Conservation (phyloP, 768 basidiomycete species). For the Porphyrellus cyaneotinctus region DNA sequence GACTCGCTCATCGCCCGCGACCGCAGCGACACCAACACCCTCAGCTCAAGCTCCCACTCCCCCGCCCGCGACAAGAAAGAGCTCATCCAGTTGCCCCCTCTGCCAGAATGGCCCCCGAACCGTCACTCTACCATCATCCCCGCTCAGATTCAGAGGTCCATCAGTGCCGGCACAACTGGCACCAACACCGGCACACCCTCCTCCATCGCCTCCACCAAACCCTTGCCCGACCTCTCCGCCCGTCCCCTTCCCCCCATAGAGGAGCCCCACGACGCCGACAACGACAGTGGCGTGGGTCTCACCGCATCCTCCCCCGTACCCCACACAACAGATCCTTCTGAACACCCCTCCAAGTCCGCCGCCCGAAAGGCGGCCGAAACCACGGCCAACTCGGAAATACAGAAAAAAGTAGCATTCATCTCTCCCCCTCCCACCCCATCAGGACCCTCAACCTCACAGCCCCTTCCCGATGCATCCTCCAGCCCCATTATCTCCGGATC, state of each 20-base stretch:
- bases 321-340: constrained; percentile 16
- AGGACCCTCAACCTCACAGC: constrained; percentile 45
- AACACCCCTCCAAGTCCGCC: constrained; percentile 24
- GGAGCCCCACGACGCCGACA: constrained; percentile 34
- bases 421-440: constrained; percentile 73
- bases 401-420: constrained; percentile 86
- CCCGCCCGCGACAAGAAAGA: constrained; percentile 51
- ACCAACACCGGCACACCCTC: constrained; percentile 41
- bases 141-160: constrained; percentile 28
- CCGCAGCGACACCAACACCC: constrained; percentile 32
- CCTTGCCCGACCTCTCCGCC: constrained; percentile 61
- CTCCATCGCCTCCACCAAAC: constrained; percentile 56
- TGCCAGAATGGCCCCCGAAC: constrained; percentile 64
- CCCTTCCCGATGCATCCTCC: constrained; percentile 46
- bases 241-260: constrained; percentile 49
- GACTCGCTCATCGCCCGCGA: constrained; percentile 27
- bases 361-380: constrained; percentile 40
- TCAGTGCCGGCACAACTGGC: constrained; percentile 26
- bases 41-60: constrained; percentile 27
- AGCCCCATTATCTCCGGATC: constrained; percentile 32
- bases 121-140: constrained; percentile 18
- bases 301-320: constrained; percentile 32
- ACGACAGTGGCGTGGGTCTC: constrained; percentile 36
- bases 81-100: constrained; percentile 53
- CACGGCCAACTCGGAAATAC: constrained; percentile 42